Conservation (phyloP, 2,329 filamentous ascomycete species). For the Alternaria panax region DNA sequence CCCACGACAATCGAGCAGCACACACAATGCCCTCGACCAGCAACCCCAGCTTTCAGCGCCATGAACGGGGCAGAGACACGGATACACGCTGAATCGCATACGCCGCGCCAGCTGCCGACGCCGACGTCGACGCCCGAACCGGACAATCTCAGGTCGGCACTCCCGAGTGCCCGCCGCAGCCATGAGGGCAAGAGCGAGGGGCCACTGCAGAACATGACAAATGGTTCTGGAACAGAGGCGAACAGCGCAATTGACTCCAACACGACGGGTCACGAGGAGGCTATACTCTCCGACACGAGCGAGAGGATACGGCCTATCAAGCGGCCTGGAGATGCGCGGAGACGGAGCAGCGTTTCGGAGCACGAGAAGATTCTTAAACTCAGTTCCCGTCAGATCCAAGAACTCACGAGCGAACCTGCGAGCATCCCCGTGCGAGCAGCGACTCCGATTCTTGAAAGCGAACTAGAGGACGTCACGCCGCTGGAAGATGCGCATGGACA, state of each 20-base stretch:
- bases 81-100: conserved; percentile 25
- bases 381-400: conserved; percentile 62
- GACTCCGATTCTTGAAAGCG: conserved; percentile 48
- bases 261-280: conserved; percentile 41
- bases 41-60: conserved; percentile 22
- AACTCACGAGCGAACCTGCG: conserved; percentile 62
- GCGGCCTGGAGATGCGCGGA: conserved; percentile 44
- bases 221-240: conserved; percentile 5
- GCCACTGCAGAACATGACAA: conserved; percentile 19
- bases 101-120: conserved; percentile 38
- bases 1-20: neutral
- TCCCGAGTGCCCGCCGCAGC: conserved; percentile 15
- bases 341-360: conserved; percentile 47
- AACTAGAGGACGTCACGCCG: conserved; percentile 30
- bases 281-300: conserved; percentile 42
- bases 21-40: conserved; percentile 26
- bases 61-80: conserved; percentile 42
- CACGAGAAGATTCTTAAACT: conserved; percentile 59
- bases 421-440: conserved; percentile 61
- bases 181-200: conserved; percentile 15
- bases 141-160: conserved; percentile 33
- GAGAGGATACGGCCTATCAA: conserved; percentile 44
- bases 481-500: conserved; percentile 21
- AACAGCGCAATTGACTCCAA: neutral
- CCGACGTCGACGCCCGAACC: conserved; percentile 37